Percentiles rank a stretch among this genome's conserved stretches.
These are phyloP conservation scores for Isabelozyma rhagii DNA, from an alignment of 805 yeast species.

Conservation along the genomic window DNA sequence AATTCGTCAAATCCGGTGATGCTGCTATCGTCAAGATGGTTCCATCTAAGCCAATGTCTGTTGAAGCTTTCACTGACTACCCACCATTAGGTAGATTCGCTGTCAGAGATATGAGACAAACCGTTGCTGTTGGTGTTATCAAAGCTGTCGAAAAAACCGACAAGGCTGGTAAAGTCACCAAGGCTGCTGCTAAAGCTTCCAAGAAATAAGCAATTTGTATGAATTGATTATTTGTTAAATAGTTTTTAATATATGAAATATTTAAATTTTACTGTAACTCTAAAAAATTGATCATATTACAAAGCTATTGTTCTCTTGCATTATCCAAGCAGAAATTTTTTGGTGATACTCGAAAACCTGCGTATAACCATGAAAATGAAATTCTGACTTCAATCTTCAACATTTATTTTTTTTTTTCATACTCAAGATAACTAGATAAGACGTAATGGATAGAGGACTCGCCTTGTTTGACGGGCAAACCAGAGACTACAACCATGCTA, in stretches of 20 bases:
- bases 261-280: too few species aligned
- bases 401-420: too few species aligned
- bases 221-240: background rate
- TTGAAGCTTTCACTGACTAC: constrained; percentile 40
- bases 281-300: too few species aligned
- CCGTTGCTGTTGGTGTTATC: constrained; percentile 99
- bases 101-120: constrained; percentile 99
- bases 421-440: background rate
- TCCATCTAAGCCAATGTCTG: constrained; percentile 44
- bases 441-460: constrained; percentile 21
- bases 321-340: too few species aligned
- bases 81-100: constrained; percentile 47
- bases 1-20: constrained; percentile 37
- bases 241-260: background rate
- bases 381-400: too few species aligned
- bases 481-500: constrained; percentile 70
- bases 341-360: too few species aligned
- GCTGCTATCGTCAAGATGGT: constrained; percentile 42
- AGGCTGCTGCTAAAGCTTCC: constrained; percentile 47
- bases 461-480: constrained; percentile 19
- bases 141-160: constrained; percentile 55
- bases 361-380: too few species aligned
- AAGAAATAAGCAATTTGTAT: constrained; percentile 34
- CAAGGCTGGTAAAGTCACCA: constrained; percentile 49
- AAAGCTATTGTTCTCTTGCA: too few species aligned